These are phyloP conservation scores for Debaryomyces udenii DNA, from an alignment of 1,139 yeast genomes.

Conservation along the genomic window DNA sequence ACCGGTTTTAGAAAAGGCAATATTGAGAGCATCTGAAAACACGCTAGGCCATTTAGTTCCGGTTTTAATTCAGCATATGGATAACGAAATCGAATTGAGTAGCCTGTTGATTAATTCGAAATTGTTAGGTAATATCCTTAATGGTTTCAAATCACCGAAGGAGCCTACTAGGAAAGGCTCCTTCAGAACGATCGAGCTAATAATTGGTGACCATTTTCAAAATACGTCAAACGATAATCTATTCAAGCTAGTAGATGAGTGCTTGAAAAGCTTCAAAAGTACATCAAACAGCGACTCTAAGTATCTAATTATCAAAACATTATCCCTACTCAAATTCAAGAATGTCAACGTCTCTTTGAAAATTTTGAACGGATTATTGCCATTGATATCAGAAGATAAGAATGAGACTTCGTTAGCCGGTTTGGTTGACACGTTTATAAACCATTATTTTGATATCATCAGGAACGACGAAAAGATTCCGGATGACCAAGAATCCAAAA, in stretches of 20 bases:
- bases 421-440: constrained; percentile 53
- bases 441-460: constrained; percentile 36
- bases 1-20: constrained; percentile 73
- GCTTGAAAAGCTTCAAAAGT: constrained; percentile 59
- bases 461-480: constrained; percentile 17
- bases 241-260: constrained; percentile 46
- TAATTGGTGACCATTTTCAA: constrained; percentile 24
- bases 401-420: constrained; percentile 65
- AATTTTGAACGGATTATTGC: constrained; percentile 47
- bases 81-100: constrained; percentile 24
- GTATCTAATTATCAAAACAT: constrained; percentile 28
- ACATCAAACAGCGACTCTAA: constrained; percentile 74
- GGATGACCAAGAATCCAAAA: constrained; percentile 15
- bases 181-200: constrained; percentile 36
- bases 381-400: constrained; percentile 68
- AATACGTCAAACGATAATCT: constrained; percentile 19
- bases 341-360: constrained; percentile 20
- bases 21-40: constrained; percentile 79
- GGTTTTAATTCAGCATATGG: constrained; percentile 43
- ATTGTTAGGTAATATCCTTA: constrained; percentile 59
- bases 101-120: constrained; percentile 40
- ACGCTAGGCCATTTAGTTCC: constrained; percentile 60
- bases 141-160: constrained; percentile 74
- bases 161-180: constrained; percentile 62
- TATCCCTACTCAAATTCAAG: constrained; percentile 23